A percentile compares a stretch with the other conserved stretches of the same genome.
Evolutionary conservation across 129 eudicot species (phyloP).

Genomic region (Gnaphalium uliginosum): DNA sequence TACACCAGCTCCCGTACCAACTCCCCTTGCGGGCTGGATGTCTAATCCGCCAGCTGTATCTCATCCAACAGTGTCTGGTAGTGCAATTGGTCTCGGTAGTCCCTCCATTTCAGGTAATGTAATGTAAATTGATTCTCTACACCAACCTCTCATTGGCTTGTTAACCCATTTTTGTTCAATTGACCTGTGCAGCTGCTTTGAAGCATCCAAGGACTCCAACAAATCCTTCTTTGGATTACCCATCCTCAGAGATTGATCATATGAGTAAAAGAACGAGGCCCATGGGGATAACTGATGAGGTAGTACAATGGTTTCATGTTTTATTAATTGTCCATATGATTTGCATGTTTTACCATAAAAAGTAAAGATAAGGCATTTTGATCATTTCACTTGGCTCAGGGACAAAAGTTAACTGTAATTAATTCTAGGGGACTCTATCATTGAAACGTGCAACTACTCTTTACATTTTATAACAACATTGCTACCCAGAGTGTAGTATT

Average conservation of each 20-base stretch:
- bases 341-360: too few relatives aligned
- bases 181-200: conserved; percentile 56
- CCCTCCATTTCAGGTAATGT: conserved; percentile 65
- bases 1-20: conserved; percentile 60
- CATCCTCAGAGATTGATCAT: conserved; percentile 79
- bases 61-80: conserved; percentile 77
- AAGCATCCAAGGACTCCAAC: conserved; percentile 87
- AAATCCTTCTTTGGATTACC: conserved; percentile 72
- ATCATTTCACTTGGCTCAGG: too few relatives aligned
- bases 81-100: conserved; percentile 73
- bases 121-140: background rate
- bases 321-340: background rate
- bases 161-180: conserved; percentile 11
- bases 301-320: conserved; percentile 16
- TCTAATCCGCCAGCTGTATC: conserved; percentile 68
- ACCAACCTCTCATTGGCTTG: background rate
- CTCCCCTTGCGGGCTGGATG: conserved; percentile 96
- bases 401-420: too few relatives aligned
- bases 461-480: background rate
- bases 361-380: too few relatives aligned
- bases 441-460: background rate
- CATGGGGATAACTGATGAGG: conserved; percentile 83
- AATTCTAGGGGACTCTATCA: too few relatives aligned
- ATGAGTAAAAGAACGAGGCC: conserved; percentile 70
- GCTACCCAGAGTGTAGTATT: background rate